phyloP scores from a whole-genome alignment of 139 green algal species.

The Mesotaenium endlicherianum region DNA sequence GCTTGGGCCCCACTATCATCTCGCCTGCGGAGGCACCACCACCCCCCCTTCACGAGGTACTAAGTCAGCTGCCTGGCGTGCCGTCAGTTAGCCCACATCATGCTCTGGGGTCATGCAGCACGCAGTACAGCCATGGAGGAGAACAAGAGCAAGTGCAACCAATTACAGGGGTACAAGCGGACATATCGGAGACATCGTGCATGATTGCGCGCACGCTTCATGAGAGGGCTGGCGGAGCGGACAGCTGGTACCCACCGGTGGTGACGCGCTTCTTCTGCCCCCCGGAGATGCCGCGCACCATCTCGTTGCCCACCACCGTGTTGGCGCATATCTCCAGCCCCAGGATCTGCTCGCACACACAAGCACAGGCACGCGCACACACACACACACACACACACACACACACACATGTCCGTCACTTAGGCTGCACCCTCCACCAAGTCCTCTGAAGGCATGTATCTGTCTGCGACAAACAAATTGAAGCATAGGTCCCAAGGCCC shows the following conservation, averaged over 20 bases:
- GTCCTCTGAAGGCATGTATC: no score
- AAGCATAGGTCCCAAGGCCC: no score
- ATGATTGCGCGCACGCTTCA: no score
- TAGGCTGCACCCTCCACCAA: no score
- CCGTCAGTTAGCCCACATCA: no score
- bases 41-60: not conserved
- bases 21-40: conserved; percentile 27
- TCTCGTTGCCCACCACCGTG: conserved; percentile 68
- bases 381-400: not conserved
- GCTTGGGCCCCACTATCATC: conserved; percentile 57
- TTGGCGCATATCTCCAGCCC: conserved; percentile 42
- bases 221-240: no score
- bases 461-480: no score
- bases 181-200: no score
- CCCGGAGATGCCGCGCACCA: conserved; percentile 70
- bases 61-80: no score
- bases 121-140: no score
- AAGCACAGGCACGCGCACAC: not conserved
- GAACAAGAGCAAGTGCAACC: no score
- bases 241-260: conserved; percentile 47
- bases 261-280: conserved; percentile 70
- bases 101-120: no score
- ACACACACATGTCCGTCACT: not conserved
- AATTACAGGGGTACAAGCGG: not conserved
- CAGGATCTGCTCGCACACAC: conserved; percentile 8